Evolutionary conservation across 192 early-diverging fungal genomes (phyloP).

Genomic region (Backusella morwellensis): DNA sequence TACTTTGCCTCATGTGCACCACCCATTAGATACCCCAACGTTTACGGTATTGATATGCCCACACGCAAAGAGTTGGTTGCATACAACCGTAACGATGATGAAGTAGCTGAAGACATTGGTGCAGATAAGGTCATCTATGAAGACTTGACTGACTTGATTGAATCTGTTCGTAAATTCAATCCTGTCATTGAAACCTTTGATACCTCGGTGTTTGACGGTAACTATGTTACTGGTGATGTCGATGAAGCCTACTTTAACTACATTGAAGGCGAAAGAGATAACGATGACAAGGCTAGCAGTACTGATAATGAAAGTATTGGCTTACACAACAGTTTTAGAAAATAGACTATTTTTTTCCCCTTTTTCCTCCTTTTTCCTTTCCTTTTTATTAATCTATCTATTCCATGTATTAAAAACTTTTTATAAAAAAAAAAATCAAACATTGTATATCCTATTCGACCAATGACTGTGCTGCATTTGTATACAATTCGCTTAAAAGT

Average conservation of each 20-base stretch:
- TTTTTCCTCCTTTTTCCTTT: not conserved
- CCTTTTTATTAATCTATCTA: not conserved
- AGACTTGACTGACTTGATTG: constrained; percentile 80
- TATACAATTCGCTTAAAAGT: too few relatives aligned
- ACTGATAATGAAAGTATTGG: constrained; percentile 32
- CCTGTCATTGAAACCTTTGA: constrained; percentile 83
- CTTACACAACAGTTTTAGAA: constrained; percentile 33
- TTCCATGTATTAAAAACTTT: not conserved
- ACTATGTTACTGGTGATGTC: constrained; percentile 86
- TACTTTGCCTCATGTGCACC: constrained; percentile 99
- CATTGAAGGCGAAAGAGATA: constrained; percentile 51
- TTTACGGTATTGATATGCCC: constrained; percentile 99
- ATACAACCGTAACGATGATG: constrained; percentile 69
- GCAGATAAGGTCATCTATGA: constrained; percentile 97
- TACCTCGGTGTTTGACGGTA: constrained; percentile 94
- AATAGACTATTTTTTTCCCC: not conserved
- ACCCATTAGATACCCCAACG: constrained; percentile 95
- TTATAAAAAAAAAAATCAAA: not conserved
- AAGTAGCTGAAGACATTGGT: constrained; percentile 86
- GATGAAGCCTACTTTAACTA: constrained; percentile 62
- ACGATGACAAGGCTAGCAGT: constrained; percentile 21
- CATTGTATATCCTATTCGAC: not conserved
- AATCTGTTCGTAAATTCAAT: constrained; percentile 86
- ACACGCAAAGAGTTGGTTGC: constrained; percentile 91
- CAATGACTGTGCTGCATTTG: not conserved